phyloP scores from a whole-genome alignment of 257 asterid species.

The Primulina eburnea region DNA sequence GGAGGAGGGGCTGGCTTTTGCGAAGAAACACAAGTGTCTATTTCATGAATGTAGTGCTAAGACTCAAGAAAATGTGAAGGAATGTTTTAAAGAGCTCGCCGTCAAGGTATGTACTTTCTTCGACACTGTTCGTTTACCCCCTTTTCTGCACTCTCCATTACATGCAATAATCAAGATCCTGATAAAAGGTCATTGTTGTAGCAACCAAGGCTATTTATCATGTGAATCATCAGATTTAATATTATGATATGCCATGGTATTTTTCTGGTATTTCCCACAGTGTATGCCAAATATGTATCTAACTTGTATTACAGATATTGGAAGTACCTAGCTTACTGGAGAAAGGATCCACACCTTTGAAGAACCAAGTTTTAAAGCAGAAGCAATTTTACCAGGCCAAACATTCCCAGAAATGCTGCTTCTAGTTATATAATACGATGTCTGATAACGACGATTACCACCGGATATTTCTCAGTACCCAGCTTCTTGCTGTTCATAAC shows the following conservation, averaged over 20 bases:
- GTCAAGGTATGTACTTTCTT: conserved; percentile 46
- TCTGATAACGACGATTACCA: neutral
- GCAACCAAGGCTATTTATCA: neutral
- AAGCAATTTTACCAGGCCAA: conserved; percentile 30
- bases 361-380: conserved; percentile 63
- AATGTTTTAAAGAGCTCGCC: conserved; percentile 63
- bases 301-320: conserved; percentile 48
- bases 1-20: conserved; percentile 80
- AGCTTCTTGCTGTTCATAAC: too few species aligned
- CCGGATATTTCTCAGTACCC: too few species aligned
- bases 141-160: neutral
- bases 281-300: too few species aligned
- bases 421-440: conserved; percentile 22
- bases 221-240: neutral
- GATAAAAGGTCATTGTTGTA: neutral
- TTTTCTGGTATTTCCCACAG: neutral
- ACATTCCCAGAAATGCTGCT: conserved; percentile 45
- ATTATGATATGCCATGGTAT: neutral
- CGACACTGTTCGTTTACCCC: neutral
- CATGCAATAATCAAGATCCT: neutral
- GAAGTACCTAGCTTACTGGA: conserved; percentile 77
- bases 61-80: conserved; percentile 76
- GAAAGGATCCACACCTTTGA: conserved; percentile 75
- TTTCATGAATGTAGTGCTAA: conserved; percentile 81
- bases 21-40: conserved; percentile 56